Evolutionary conservation across 2,329 filamentous ascomycete species (phyloP), one percentile per base, ranked within the genome.

Genomic region (Sclerotinia subarctica): DNA sequence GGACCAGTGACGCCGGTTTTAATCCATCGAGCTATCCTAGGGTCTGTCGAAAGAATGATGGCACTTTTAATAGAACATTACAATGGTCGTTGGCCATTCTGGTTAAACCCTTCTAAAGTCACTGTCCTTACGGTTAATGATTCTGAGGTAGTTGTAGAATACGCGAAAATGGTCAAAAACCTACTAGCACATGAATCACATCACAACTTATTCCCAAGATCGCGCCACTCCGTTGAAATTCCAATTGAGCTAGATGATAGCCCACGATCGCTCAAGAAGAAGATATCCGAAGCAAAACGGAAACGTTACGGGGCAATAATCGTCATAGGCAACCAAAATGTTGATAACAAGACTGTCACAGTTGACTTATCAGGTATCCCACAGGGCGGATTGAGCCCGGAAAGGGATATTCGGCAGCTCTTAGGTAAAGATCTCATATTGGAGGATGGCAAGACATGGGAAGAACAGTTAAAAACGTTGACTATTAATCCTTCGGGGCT

Each of bases 61-160:
- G 93, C 93, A 4, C 82, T 96, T 19, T 79, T 96, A 52, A 94
- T 95, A 67, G 93, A 96, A 78, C 90, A 92, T 72, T 92, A 94
- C 73, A 84, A 89, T 68, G 91, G 91, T 21, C 85, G 84, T 68
- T 96, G 92, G 87, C 93, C 93, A 4, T 94, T 96, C 77, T 96
- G 93, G 93, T 82, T 96, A 13, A 94, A 91, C 67, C 93, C 93
- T 0, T 86, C 88, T 7, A 93, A 95, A 76, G 89, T 87, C 53
- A 86, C 90, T 57, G 85, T 96, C 67, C 79, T 95, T 44, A 90
- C 91, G 0, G 84, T 94, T 65, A 93, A 91, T 74, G 83, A 88
- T 60, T 84, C 82, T 3, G 44, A 71, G 38, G 44, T 68, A n/a
- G 70, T 76, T 38, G 66, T 77, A 11, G 69, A 73, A 10, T 77